phyloP scores from a whole-genome alignment of 1,284 basidiomycete genomes.

The Caloboletus firmus region DNA sequence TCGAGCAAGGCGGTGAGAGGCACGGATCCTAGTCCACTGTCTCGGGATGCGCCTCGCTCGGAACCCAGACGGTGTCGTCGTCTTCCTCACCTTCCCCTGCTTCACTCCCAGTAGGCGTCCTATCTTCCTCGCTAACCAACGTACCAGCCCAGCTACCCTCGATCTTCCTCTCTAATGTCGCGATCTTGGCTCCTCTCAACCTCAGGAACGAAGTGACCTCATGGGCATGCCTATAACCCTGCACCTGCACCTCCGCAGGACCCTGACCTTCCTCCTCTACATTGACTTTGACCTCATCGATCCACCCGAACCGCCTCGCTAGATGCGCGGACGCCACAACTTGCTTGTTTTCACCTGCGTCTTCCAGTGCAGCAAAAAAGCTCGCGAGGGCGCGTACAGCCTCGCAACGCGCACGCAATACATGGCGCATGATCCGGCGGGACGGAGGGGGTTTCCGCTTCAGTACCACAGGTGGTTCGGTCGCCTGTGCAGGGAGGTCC shows the following conservation, averaged over 20 bases:
- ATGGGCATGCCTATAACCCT: slow-evolving; percentile 57
- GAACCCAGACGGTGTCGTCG: slow-evolving; percentile 42
- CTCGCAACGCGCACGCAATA: slow-evolving; percentile 76
- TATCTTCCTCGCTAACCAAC: slow-evolving; percentile 62
- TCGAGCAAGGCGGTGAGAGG: slow-evolving; percentile 10
- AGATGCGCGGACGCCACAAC: slow-evolving; percentile 63
- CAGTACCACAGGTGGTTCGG: slow-evolving; percentile 43
- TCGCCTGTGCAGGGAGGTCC: slow-evolving; percentile 24
- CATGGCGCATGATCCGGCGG: slow-evolving; percentile 80
- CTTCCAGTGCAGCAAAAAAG: slow-evolving; percentile 70
- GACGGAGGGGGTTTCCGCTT: slow-evolving; percentile 64
- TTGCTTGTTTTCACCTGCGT: slow-evolving; percentile 43
- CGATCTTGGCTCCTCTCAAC: slow-evolving; percentile 63
- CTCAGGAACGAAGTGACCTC: slow-evolving; percentile 68
- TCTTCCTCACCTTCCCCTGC: slow-evolving; percentile 29
- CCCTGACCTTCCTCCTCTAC: slow-evolving; percentile 30
- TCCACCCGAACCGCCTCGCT: slow-evolving; percentile 53
- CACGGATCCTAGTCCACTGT: slow-evolving; percentile 12
- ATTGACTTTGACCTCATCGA: slow-evolving; percentile 33
- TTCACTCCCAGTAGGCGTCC: slow-evolving; percentile 42
- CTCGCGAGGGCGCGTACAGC: slow-evolving; percentile 71
- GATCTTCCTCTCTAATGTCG: slow-evolving; percentile 45
- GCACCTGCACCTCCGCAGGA: slow-evolving; percentile 21
- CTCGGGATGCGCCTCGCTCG: slow-evolving; percentile 23
- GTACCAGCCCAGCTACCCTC: slow-evolving; percentile 62